These are phyloP conservation scores for Coemansia sp. DNA, from an alignment of 192 early-diverging fungal species.

Conservation along the genomic window DNA sequence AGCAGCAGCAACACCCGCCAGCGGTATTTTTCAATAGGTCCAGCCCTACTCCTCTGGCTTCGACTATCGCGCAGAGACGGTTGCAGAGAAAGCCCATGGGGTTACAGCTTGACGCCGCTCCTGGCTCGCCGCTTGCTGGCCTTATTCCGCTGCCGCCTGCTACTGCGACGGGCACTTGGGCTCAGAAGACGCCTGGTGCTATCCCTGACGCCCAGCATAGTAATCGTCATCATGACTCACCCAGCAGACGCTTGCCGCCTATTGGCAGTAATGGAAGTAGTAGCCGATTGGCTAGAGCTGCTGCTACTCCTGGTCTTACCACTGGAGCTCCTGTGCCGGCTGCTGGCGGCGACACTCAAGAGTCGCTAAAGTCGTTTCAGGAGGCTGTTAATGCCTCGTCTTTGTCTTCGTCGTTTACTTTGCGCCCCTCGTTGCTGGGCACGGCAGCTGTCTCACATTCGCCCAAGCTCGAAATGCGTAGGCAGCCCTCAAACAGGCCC, in stretches of 20 bases:
- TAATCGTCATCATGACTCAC: slow-evolving; percentile 1
- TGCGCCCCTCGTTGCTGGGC: background rate
- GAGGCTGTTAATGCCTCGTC: background rate
- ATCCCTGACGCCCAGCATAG: background rate
- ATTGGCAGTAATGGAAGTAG: background rate
- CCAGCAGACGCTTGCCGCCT: background rate
- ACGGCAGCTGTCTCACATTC: background rate
- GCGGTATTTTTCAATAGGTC: slow-evolving; percentile 4
- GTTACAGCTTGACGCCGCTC: slow-evolving; percentile 31
- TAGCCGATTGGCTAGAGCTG: background rate
- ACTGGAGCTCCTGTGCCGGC: background rate
- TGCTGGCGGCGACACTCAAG: background rate
- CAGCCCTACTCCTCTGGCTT: slow-evolving; percentile 2
- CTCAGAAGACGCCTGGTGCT: slow-evolving; percentile 7
- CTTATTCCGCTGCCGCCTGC: slow-evolving; percentile 18
- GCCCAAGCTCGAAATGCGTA: background rate
- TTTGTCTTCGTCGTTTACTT: background rate
- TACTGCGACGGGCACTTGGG: slow-evolving; percentile 41
- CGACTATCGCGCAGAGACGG: slow-evolving; percentile 46
- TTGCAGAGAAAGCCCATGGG: slow-evolving; percentile 41
- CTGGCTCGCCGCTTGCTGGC: background rate
- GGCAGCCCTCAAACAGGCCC: background rate
- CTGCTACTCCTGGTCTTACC: background rate
- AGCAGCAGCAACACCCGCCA: background rate
- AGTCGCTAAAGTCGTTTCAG: background rate